phyloP scores from a whole-genome alignment of 2,329 filamentous ascomycete species.

The Aureobasidium pullulans region DNA sequence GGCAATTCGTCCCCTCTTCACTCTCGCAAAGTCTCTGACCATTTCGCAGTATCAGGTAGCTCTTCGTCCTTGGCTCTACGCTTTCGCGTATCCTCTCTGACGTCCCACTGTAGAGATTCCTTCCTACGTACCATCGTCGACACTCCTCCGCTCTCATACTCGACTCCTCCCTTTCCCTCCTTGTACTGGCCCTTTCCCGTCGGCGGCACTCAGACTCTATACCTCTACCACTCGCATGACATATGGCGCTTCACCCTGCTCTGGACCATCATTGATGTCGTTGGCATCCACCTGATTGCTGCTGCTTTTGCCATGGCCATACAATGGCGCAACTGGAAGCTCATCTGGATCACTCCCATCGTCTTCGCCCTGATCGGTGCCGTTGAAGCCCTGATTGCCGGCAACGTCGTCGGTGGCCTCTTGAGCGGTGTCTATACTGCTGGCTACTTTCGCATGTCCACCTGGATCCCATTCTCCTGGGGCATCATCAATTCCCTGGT shows the following conservation, averaged over 20 bases:
- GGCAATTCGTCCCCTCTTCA: not conserved
- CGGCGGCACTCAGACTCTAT: constrained; percentile 47
- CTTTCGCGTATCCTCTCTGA: not conserved
- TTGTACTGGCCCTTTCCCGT: constrained; percentile 67
- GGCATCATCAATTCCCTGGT: constrained; percentile 75
- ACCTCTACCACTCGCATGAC: constrained; percentile 67
- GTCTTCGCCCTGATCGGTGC: constrained; percentile 65
- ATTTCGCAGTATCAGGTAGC: constrained; percentile 1
- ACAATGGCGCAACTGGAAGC: constrained; percentile 52
- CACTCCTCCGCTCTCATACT: constrained; percentile 52
- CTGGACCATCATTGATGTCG: constrained; percentile 79
- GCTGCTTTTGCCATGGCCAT: constrained; percentile 65
- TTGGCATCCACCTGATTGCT: constrained; percentile 64
- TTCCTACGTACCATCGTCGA: constrained; percentile 40
- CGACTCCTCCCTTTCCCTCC: constrained; percentile 67
- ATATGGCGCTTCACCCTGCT: constrained; percentile 82
- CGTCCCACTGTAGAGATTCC: not conserved
- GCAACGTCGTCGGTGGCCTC: constrained; percentile 75
- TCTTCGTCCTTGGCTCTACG: not conserved
- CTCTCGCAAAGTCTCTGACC: not conserved
- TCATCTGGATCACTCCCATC: constrained; percentile 64
- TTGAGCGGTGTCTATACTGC: constrained; percentile 73
- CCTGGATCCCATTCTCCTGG: constrained; percentile 90
- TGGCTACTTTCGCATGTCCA: constrained; percentile 84
- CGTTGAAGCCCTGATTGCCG: constrained; percentile 69